Evolutionary conservation across 2,329 filamentous ascomycete genomes (phyloP).

Genomic region (Xylaria sp.): DNA sequence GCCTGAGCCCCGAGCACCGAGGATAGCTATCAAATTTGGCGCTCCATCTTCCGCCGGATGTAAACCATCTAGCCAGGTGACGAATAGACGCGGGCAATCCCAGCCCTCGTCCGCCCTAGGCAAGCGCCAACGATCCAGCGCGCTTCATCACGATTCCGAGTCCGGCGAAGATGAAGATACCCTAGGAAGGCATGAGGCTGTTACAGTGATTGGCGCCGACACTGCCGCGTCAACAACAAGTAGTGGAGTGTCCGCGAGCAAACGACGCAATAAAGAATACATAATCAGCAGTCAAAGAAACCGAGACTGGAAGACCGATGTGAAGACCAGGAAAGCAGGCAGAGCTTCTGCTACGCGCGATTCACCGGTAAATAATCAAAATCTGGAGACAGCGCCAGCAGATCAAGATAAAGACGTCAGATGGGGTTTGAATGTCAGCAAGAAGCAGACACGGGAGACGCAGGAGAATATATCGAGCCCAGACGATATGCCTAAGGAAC

Average conservation of each 20-base stretch:
- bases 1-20: constrained; percentile 47
- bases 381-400: constrained; percentile 44
- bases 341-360: constrained; percentile 20
- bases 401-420: constrained; percentile 53
- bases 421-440: constrained; percentile 53
- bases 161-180: constrained; percentile 54
- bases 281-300: constrained; percentile 49
- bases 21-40: constrained; percentile 64
- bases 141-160: constrained; percentile 57
- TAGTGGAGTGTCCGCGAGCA: constrained; percentile 30
- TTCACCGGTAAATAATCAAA: constrained; percentile 11
- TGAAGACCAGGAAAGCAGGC: constrained; percentile 42
- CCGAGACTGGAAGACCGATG: constrained; percentile 52
- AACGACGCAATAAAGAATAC: constrained; percentile 37
- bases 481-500: constrained; percentile 29
- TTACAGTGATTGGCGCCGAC: constrained; percentile 50
- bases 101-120: constrained; percentile 59
- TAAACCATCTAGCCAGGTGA: constrained; percentile 44
- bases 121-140: constrained; percentile 59
- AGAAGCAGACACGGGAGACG: constrained; percentile 40
- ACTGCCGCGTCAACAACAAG: constrained; percentile 42
- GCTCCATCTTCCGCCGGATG: constrained; percentile 46
- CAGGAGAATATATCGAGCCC: constrained; percentile 30
- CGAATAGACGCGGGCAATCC: constrained; percentile 45
- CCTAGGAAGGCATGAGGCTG: constrained; percentile 45